These are phyloP conservation scores for Pyrenophora teres DNA, from an alignment of 2,329 filamentous ascomycete species.

Conservation along the genomic window DNA sequence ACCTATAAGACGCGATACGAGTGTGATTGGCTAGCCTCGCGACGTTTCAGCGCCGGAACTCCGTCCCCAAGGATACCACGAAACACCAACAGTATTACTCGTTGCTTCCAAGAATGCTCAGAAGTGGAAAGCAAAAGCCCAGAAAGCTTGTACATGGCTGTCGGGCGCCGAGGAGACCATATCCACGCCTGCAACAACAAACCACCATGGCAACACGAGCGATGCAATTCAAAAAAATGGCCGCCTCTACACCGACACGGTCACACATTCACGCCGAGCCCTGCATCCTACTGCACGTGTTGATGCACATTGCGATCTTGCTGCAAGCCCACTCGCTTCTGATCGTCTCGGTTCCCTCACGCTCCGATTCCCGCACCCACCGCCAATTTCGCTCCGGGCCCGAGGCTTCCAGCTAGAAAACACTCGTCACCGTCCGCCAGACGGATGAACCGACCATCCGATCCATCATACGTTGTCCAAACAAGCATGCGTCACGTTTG, in stretches of 20 bases:
- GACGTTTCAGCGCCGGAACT: conserved; percentile 3
- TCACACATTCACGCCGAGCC: conserved; percentile 14
- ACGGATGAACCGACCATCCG: conserved; percentile 17
- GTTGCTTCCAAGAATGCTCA: not conserved
- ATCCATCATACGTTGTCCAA: not conserved
- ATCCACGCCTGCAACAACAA: not conserved
- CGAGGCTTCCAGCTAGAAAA: conserved; percentile 18
- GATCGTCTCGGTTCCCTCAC: conserved; percentile 7
- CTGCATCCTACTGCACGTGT: conserved; percentile 18
- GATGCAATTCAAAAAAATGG: not conserved
- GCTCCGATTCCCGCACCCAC: conserved; percentile 6
- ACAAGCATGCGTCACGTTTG: conserved; percentile 6
- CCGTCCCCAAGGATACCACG: not conserved
- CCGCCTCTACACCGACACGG: conserved; percentile 18
- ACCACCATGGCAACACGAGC: conserved; percentile 1
- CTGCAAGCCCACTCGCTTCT: conserved; percentile 11
- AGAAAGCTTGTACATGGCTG: conserved; percentile 6
- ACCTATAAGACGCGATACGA: not conserved
- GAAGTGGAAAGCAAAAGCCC: conserved; percentile 3
- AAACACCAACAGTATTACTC: not conserved
- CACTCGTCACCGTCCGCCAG: conserved; percentile 5
- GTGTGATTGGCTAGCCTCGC: conserved; percentile 10
- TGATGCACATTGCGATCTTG: conserved; percentile 15
- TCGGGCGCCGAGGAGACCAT: too few relatives aligned
- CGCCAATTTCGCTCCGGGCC: conserved; percentile 12